Evolutionary conservation across 495 filamentous ascomycete genomes (phyloP).

Genomic region (Aspergillus ostianus): DNA sequence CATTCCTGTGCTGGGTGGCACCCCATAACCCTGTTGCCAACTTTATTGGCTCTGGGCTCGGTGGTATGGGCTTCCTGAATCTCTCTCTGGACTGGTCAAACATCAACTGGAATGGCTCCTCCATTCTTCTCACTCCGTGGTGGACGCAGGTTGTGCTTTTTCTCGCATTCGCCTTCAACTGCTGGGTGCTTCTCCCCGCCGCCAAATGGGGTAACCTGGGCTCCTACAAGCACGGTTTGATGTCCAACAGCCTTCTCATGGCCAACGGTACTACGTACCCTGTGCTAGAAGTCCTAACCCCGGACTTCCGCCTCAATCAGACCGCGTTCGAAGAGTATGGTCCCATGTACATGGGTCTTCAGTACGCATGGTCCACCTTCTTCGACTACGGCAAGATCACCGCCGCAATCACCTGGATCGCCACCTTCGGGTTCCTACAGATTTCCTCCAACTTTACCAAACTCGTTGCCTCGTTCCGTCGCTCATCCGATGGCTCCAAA

Average conservation of each 20-base stretch:
- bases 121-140: conserved; percentile 53
- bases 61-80: conserved; percentile 60
- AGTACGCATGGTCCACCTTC: conserved; percentile 55
- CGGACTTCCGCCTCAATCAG: conserved; percentile 49
- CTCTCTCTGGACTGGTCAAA: conserved; percentile 58
- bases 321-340: conserved; percentile 52
- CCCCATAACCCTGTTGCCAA: conserved; percentile 54
- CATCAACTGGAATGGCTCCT: conserved; percentile 49
- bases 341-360: conserved; percentile 51
- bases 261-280: conserved; percentile 52
- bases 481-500: conserved; percentile 13
- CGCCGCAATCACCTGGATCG: conserved; percentile 56
- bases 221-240: conserved; percentile 48
- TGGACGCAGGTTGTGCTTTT: conserved; percentile 57
- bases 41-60: conserved; percentile 55
- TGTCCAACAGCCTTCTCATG: conserved; percentile 53
- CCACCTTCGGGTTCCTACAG: conserved; percentile 50
- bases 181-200: conserved; percentile 55
- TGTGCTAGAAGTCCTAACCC: conserved; percentile 42
- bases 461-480: conserved; percentile 28
- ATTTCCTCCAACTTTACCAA: conserved; percentile 41
- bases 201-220: conserved; percentile 55
- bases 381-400: conserved; percentile 57
- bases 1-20: conserved; percentile 62
- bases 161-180: conserved; percentile 50